Evolutionary conservation across 2,329 filamentous ascomycete species (phyloP), one percentile per base, ranked within the genome.

Genomic region (Penicillium sp.): DNA sequence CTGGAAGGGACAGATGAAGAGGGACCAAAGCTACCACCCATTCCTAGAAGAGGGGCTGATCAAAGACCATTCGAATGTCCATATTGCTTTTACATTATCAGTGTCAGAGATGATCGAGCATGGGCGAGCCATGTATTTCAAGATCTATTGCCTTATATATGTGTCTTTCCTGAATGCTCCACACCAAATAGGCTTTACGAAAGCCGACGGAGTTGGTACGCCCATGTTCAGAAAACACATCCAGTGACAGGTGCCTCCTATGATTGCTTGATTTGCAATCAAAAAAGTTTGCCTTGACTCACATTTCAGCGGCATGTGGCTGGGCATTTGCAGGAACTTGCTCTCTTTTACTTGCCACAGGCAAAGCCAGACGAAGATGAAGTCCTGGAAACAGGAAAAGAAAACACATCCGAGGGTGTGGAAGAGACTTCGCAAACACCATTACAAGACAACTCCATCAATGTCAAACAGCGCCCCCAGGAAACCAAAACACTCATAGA

Each of bases 131-230:
- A 78, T 46, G 60, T 78, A 0, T 73, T 72, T 39, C 50, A 53
- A 3, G 76, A 78, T 32, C 55, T 78, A 1, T 64, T 69, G 9
- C 75, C 75, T 0, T 78, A 77, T 29, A 55, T 67, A 0, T 77
- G 75, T 35, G 38, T 74, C 0, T 62, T 63, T 0, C 30, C 58
- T 3, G 47, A 57, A 0, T 77, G 76, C 38, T 4, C 44, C 0
- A 58, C 48, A 0, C 58, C 66, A 0, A 60, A 61, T 16, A 51
- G 43, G 14, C 47, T 63, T 0, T 68, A 66, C 35, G 54, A 49
- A n/a, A 58, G 57, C 29, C 55, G 62, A 19, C 43, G 47, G n/a
- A 30, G 52, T 18, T 66, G 61, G 60, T 51, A 35, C 14, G 13
- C 13, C 34, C 34, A 35, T 8, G 7, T 35, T 35, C 34, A 35